Base-by-base conservation (phyloP, 1,284 basidiomycete species). In the Papiliotrema terrestris region DNA sequence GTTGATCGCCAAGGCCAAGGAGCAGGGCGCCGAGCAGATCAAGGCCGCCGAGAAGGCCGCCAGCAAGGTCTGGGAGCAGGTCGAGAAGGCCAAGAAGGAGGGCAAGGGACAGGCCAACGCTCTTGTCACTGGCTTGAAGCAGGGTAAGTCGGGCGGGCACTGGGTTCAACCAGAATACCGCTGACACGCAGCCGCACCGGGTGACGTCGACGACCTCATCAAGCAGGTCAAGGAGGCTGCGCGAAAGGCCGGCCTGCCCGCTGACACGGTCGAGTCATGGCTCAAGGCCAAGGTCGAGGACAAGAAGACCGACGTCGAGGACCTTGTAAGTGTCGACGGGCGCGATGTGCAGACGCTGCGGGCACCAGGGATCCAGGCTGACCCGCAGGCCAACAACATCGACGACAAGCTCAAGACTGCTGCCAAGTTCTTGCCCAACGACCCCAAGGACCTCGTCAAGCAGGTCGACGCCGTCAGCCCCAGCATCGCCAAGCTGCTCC, bases 231-330 rank as follows among this genome's bases (percentile, higher is more conserved):
- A 72, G 60, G 65, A 65, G 45, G 61, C 68, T n/a, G 70, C 69
- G 51, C 73, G 71, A 58, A 67, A 68, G 47, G 73, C 70, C 20
- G 75, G 75, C 50, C 53, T 76, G 17, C 73, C 75, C 14, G 71
- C 72, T 26, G 73, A 74, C 53, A 49, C 56, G 17, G 63, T 69
- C 49, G 72, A 75, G 56, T 50, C 55, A 11, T 75, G 68, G 66
- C 51, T 73, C 44, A 63, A 65, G 47, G 44, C 58, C 57, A 71
- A 70, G 63, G 63, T 62, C 29, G 59, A 71, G 48, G 72, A 73
- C 38, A 67, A 66, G 19, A 71, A 71, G 59, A 48, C 69, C 47
- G 64, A 69, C 47, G 69, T 68, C 17, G 72, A 73, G 52, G 54
- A 56, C 29, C 52, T 68, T 17, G 70, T 71, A 35, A 51, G 67